Percentiles rank a stretch among this genome's conserved stretches.
These are phyloP conservation scores for Rhizophagus clarus DNA, from an alignment of 192 early-diverging fungal genomes.

Conservation along the genomic window DNA sequence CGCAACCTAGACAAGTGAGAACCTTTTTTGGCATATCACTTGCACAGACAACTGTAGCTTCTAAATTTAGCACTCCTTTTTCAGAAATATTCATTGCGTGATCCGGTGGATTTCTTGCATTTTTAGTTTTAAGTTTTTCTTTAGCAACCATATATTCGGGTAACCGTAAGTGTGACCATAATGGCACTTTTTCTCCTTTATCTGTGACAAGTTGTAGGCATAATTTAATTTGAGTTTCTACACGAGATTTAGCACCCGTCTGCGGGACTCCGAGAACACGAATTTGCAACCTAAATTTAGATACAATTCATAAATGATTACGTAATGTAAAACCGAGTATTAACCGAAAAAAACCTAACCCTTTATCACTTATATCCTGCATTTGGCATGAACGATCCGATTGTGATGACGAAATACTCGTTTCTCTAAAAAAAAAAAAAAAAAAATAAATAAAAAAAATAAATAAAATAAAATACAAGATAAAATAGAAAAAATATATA, in stretches of 20 bases:
- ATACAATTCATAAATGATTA: not conserved
- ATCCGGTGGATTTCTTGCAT: slow-evolving; percentile 36
- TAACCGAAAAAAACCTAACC: not conserved
- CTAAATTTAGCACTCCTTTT: slow-evolving; percentile 58
- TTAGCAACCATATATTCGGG: slow-evolving; percentile 83
- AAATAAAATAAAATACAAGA: not conserved
- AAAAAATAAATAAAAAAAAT: no score
- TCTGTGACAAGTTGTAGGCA: slow-evolving; percentile 79
- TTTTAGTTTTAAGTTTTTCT: slow-evolving; percentile 64
- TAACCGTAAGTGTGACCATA: slow-evolving; percentile 84
- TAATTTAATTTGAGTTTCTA: slow-evolving; percentile 95
- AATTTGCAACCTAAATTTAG: slow-evolving; percentile 12
- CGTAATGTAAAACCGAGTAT: not conserved
- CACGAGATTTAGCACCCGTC: slow-evolving; percentile 79
- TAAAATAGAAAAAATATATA: not conserved
- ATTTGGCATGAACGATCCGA: not conserved
- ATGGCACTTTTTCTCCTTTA: slow-evolving; percentile 66
- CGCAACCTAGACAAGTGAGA: slow-evolving; percentile 80
- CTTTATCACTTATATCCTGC: slow-evolving; percentile 10
- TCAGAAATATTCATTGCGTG: slow-evolving; percentile 23
- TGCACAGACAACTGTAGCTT: slow-evolving; percentile 85
- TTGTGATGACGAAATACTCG: not conserved
- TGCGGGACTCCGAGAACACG: slow-evolving; percentile 47
- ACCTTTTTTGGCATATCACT: slow-evolving; percentile 76
- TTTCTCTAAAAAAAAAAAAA: not conserved